A percentile compares a stretch with the other conserved stretches of the same genome.
phyloP scores from a whole-genome alignment of 1,284 basidiomycete species.

The Puccinia hordei region DNA sequence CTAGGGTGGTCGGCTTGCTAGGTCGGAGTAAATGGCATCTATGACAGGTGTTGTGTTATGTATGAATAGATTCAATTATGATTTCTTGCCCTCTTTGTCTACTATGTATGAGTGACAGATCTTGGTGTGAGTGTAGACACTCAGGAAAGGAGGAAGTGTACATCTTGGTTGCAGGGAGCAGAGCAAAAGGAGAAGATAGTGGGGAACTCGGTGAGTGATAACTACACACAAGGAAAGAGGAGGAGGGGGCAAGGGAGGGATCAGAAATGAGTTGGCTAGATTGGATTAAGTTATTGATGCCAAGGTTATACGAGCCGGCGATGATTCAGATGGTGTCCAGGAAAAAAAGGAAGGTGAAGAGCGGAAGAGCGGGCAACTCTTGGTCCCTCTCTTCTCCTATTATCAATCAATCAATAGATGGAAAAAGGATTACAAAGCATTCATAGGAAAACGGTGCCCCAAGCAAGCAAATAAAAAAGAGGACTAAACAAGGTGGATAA shows the following conservation, averaged over 20 bases:
- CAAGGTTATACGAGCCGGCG: background rate
- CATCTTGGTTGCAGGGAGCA: background rate
- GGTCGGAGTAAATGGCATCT: too few species aligned
- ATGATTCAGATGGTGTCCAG: background rate
- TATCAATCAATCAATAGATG: background rate
- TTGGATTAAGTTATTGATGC: background rate
- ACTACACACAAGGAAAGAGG: background rate
- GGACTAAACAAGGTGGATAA: background rate
- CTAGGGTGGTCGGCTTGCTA: too few species aligned
- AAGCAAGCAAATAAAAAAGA: slow-evolving; percentile 13
- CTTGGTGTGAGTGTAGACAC: too few species aligned
- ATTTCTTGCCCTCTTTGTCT: too few species aligned
- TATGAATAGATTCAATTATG: too few species aligned
- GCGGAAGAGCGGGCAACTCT: background rate
- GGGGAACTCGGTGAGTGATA: too few species aligned
- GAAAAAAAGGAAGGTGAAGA: background rate
- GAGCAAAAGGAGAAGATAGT: background rate
- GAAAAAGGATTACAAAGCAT: background rate
- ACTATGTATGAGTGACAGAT: too few species aligned
- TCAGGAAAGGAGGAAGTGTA: background rate
- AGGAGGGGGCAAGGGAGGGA: background rate
- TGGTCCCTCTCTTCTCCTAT: background rate
- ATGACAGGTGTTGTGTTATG: too few species aligned
- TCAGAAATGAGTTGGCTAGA: background rate
- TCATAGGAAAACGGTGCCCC: background rate